Evolutionary conservation across 2,329 filamentous ascomycete genomes (phyloP), one percentile per base, ranked within the genome.

Genomic region (Stagonosporopsis tanaceti): DNA sequence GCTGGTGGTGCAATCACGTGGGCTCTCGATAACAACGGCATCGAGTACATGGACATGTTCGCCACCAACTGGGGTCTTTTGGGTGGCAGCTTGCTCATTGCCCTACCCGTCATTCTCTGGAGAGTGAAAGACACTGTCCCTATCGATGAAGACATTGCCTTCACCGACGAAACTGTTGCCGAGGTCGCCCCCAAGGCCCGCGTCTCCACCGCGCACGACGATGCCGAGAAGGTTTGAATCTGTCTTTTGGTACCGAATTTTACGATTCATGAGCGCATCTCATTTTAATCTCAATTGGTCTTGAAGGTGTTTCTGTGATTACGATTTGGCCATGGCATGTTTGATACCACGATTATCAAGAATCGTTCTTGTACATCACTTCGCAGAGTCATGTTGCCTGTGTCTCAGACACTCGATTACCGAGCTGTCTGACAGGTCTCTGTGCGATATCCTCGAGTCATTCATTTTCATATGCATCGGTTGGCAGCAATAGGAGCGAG

Each of bases 81-180:
- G 14, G 84, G 82, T 1, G 89, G 83, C n/a, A 88, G 89, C 28
- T 83, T 97, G 41, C 15, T 97, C 28, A 78, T 94, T 59, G 93
- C 92, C 4, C 82, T 89, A 0, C 93, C 93, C 0, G 85, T 97
- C 58, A 89, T 97, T 73, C 85, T 90, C 68, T 79, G 87, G 68
- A 90, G 89, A 79, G 89, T 97, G 75, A 85, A 90, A 74, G 92
- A 97, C 67, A 90, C 89, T n/a, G 86, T 92, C n/a, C 75, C 85
- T 1, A 69, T 96, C 4, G 91, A 94, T 76, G 88, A 93, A 51
- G 93, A 97, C 76, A 80, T 97, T 48, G 87, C 88, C 72, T 93
- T 92, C 75, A 92, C 90, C 20, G 93, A 96, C 70, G 91, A 95
- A 83, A 95, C 89, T 0, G 71, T 89, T 15, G 86, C 84, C 25